Percentiles rank a stretch among this genome's conserved stretches.
Conservation (phyloP, 768 basidiomycete species). For the Trametes cingulata region DNA sequence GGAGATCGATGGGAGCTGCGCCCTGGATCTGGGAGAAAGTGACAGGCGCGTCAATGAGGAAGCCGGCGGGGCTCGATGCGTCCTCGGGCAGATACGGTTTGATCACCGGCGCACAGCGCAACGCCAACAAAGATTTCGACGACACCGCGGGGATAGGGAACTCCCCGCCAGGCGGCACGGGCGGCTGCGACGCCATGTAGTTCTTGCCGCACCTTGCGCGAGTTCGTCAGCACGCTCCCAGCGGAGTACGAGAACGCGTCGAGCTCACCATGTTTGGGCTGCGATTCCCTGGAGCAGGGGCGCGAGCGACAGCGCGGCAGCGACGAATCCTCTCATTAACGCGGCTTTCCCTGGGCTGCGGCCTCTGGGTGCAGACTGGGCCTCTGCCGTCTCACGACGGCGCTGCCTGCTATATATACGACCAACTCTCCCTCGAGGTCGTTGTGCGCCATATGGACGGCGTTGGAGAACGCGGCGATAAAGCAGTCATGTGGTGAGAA, state of each 20-base stretch:
- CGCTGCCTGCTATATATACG: constrained; percentile 5
- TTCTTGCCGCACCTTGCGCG: constrained; percentile 51
- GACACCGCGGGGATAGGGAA: constrained; percentile 41
- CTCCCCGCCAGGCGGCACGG: constrained; percentile 47
- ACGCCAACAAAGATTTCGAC: constrained; percentile 40
- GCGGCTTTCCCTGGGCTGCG: not conserved
- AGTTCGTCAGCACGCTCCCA: not conserved
- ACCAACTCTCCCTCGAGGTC: not conserved
- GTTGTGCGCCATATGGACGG: constrained; percentile 8
- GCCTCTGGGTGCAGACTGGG: constrained; percentile 3
- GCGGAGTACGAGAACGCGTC: not conserved
- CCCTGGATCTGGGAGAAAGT: constrained; percentile 38
- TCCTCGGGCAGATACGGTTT: constrained; percentile 51
- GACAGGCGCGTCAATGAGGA: constrained; percentile 43
- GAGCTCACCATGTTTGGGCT: constrained; percentile 9
- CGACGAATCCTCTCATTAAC: not conserved
- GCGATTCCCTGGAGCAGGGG: constrained; percentile 3
- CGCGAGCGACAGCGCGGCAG: not conserved
- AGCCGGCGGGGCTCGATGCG: constrained; percentile 22
- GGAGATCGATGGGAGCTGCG: constrained; percentile 34
- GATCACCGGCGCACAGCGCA: constrained; percentile 49
- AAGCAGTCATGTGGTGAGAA: constrained; percentile 13
- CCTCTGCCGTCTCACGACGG: constrained; percentile 3
- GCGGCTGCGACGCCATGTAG: constrained; percentile 42
- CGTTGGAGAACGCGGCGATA: constrained; percentile 4